phyloP scores from a whole-genome alignment of 305 asterid species.

The Fraxinus sp. region DNA sequence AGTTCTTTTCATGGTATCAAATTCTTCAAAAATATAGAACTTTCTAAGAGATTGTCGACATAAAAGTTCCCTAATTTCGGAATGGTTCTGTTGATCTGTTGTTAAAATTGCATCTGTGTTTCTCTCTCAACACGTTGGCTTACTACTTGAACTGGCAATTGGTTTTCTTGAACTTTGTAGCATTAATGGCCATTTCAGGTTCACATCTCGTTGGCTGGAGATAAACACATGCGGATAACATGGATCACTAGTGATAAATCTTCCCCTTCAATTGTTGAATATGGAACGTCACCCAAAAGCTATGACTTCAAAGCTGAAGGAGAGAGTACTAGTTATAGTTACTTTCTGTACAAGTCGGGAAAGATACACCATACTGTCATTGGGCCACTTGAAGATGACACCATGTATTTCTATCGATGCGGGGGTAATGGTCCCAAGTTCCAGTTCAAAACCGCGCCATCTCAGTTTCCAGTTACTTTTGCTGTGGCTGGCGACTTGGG shows the following conservation, averaged over 20 bases:
- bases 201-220: constrained; percentile 91
- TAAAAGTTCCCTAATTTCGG: not conserved
- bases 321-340: constrained; percentile 51
- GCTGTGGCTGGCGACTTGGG: constrained; percentile 95
- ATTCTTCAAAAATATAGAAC: not conserved
- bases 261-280: constrained; percentile 63
- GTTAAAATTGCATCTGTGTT: not conserved
- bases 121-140: not conserved
- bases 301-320: constrained; percentile 56
- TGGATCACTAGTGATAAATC: constrained; percentile 59
- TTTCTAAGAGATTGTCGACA: not conserved
- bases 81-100: not conserved
- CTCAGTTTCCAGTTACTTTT: constrained; percentile 72
- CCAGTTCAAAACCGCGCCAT: constrained; percentile 77
- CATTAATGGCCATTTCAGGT: constrained; percentile 45
- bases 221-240: constrained; percentile 63
- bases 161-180: not conserved
- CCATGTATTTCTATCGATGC: constrained; percentile 63
- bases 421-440: constrained; percentile 77
- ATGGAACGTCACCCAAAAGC: constrained; percentile 62
- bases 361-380: constrained; percentile 78
- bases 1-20: not conserved
- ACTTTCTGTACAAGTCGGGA: constrained; percentile 44
- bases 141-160: not conserved
- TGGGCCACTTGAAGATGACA: constrained; percentile 70